Evolutionary conservation across 495 filamentous ascomycete species (phyloP).

Genomic region (Daldinia concentrica): DNA sequence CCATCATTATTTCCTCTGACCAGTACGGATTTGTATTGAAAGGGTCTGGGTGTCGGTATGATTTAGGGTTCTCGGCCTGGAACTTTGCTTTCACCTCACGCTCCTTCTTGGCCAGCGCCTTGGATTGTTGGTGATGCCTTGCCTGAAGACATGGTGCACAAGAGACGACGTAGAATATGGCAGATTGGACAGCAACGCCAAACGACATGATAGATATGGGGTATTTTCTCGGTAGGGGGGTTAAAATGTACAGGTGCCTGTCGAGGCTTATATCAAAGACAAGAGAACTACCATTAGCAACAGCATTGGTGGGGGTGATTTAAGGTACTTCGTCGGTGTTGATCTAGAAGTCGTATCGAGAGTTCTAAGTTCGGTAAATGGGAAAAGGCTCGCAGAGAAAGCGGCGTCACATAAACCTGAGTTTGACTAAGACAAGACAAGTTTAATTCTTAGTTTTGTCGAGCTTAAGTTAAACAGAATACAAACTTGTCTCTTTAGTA

Average conservation of each 20-base stretch:
- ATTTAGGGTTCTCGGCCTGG: constrained; percentile 72
- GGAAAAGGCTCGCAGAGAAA: background rate
- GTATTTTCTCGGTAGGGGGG: background rate
- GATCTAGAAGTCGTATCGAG: background rate
- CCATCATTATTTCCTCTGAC: constrained; percentile 82
- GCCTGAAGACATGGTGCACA: constrained; percentile 81
- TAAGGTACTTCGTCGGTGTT: background rate
- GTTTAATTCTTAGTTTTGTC: constrained; percentile 13
- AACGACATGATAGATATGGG: constrained; percentile 59
- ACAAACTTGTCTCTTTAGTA: constrained; percentile 5
- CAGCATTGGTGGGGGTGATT: constrained; percentile 30
- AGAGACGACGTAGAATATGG: constrained; percentile 84
- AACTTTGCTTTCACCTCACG: constrained; percentile 67
- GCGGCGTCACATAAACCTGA: constrained; percentile 2
- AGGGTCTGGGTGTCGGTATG: constrained; percentile 81
- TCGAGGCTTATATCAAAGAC: constrained; percentile 25
- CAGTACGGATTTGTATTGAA: constrained; percentile 88
- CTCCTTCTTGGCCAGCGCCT: constrained; percentile 66
- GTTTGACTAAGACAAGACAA: constrained; percentile 21
- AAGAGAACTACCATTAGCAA: constrained; percentile 3
- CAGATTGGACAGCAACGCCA: constrained; percentile 72
- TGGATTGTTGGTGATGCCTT: constrained; percentile 68
- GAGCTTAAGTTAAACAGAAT: constrained; percentile 2
- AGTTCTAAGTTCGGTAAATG: constrained; percentile 4
- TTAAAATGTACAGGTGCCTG: constrained; percentile 6